phyloP scores from a whole-genome alignment of 371 early-diverging fungal species.

The Lichtheimia ramosa region DNA sequence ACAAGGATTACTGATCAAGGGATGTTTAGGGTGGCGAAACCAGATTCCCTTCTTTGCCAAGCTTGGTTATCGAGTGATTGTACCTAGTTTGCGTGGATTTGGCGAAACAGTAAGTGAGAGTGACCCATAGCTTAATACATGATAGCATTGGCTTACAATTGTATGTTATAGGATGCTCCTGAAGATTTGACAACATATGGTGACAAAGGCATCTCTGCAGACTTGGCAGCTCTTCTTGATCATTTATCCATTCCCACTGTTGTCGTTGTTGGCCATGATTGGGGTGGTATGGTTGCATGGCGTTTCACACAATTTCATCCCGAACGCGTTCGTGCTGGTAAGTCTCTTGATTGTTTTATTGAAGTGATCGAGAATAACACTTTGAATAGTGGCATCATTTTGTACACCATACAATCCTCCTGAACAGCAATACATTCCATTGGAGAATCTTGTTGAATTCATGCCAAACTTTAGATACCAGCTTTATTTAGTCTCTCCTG shows the following conservation, averaged over 20 bases:
- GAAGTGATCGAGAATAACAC: no score
- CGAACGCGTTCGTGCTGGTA: slow-evolving; percentile 53
- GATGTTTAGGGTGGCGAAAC: slow-evolving; percentile 66
- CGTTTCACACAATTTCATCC: slow-evolving; percentile 68
- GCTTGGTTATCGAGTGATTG: slow-evolving; percentile 75
- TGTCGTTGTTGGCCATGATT: slow-evolving; percentile 74
- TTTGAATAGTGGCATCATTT: slow-evolving; percentile 44
- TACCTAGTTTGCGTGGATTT: slow-evolving; percentile 67
- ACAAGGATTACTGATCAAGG: background rate
- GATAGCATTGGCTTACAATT: background rate
- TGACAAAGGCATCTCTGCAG: slow-evolving; percentile 50
- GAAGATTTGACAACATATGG: slow-evolving; percentile 52
- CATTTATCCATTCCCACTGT: slow-evolving; percentile 58
- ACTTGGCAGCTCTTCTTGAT: slow-evolving; percentile 63
- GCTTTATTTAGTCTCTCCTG: slow-evolving; percentile 36
- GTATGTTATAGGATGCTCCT: slow-evolving; percentile 42
- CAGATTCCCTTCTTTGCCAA: slow-evolving; percentile 66
- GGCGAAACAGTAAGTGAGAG: slow-evolving; percentile 61
- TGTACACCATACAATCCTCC: slow-evolving; percentile 68
- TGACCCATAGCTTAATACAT: no score
- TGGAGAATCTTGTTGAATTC: slow-evolving; percentile 51
- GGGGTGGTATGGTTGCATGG: slow-evolving; percentile 75
- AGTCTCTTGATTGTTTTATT: background rate
- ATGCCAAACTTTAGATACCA: slow-evolving; percentile 65
- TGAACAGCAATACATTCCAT: slow-evolving; percentile 21